These are phyloP conservation scores for Oleoguttula mirabilis DNA, from an alignment of 495 filamentous ascomycete species.

Conservation along the genomic window DNA sequence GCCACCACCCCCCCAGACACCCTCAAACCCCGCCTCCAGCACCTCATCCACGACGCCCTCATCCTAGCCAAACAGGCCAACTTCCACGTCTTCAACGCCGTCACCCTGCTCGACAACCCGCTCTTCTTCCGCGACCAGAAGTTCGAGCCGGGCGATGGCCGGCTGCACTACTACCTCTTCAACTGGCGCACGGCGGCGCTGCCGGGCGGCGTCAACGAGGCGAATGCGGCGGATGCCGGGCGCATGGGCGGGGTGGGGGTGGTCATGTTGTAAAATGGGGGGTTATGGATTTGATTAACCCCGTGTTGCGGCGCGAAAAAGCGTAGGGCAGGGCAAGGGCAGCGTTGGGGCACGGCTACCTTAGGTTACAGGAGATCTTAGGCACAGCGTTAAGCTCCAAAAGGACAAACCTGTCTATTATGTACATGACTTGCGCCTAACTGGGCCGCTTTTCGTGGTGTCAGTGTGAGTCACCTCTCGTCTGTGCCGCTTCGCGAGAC, in stretches of 20 bases:
- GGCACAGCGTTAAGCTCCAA: too few species aligned
- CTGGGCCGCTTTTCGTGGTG: too few species aligned
- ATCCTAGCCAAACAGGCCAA: slow-evolving; percentile 73
- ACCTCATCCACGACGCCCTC: slow-evolving; percentile 70
- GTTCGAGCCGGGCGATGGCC: slow-evolving; percentile 86
- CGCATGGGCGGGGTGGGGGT: slow-evolving; percentile 78
- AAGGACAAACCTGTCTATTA: too few species aligned
- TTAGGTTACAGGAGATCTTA: too few species aligned
- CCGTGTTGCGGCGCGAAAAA: too few species aligned
- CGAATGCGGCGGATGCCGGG: slow-evolving; percentile 59
- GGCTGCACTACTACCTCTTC: slow-evolving; percentile 91
- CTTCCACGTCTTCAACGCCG: slow-evolving; percentile 94
- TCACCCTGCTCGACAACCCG: slow-evolving; percentile 84
- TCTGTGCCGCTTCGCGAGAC: too few species aligned
- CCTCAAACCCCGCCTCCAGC: slow-evolving; percentile 45
- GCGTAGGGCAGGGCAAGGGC: too few species aligned
- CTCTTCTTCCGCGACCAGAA: slow-evolving; percentile 87
- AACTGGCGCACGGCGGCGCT: slow-evolving; percentile 82
- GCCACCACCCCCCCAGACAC: slow-evolving; percentile 39
- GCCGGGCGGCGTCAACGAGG: slow-evolving; percentile 67
- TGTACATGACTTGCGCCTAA: too few species aligned
- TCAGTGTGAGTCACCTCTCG: too few species aligned
- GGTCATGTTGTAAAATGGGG: slow-evolving; percentile 61
- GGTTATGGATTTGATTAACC: too few species aligned
- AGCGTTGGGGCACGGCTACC: too few species aligned